Evolutionary conservation across 2,329 filamentous ascomycete species (phyloP).

Genomic region (Neopestalotiopsis sp.): DNA sequence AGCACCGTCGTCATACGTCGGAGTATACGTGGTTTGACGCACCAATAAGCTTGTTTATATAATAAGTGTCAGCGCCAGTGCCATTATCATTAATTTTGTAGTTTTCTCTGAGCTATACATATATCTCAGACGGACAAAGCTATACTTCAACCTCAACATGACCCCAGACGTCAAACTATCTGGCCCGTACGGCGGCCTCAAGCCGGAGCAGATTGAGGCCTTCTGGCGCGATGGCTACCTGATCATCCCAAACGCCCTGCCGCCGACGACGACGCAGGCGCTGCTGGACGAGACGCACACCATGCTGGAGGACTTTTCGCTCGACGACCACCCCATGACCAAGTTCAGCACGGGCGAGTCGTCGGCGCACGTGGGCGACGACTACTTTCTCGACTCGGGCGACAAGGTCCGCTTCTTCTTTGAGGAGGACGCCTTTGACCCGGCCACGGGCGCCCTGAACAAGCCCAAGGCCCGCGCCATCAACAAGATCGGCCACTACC

Average conservation of each 20-base stretch:
- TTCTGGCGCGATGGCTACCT: constrained; percentile 91
- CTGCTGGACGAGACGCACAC: constrained; percentile 77
- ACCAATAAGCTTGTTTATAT: neutral
- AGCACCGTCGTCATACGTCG: constrained; percentile 14
- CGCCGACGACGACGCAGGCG: constrained; percentile 65
- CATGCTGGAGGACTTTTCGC: constrained; percentile 76
- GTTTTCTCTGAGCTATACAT: neutral
- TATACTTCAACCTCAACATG: neutral
- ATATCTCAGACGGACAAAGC: too few species aligned
- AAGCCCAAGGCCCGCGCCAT: constrained; percentile 86
- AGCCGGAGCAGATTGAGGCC: constrained; percentile 69
- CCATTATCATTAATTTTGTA: neutral
- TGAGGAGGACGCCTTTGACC: constrained; percentile 85
- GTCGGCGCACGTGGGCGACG: constrained; percentile 84
- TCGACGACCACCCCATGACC: constrained; percentile 90
- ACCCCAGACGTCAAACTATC: constrained; percentile 24
- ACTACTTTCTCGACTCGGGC: constrained; percentile 89
- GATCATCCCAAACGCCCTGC: constrained; percentile 79
- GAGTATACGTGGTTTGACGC: neutral
- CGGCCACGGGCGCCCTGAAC: constrained; percentile 62
- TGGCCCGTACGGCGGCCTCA: constrained; percentile 60
- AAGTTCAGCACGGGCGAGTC: constrained; percentile 86
- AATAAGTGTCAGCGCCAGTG: neutral
- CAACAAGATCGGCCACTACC: constrained; percentile 85
- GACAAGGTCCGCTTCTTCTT: constrained; percentile 98